Percentiles rank a stretch among this genome's conserved stretches.
phyloP scores from a whole-genome alignment of 371 early-diverging fungal species.

The Lichtheimia ramosa region DNA sequence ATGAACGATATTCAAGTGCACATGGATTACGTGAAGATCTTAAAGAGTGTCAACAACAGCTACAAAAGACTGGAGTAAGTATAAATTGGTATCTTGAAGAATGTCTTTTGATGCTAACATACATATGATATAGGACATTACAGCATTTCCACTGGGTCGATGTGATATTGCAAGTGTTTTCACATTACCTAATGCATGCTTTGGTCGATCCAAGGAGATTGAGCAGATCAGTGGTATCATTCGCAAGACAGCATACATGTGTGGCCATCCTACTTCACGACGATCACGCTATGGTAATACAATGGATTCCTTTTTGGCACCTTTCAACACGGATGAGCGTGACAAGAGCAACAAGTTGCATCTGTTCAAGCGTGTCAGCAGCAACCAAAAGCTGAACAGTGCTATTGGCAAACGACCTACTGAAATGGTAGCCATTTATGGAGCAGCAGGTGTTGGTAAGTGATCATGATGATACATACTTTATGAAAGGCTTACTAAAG shows the following conservation, averaged over 20 bases:
- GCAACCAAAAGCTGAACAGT: constrained; percentile 9
- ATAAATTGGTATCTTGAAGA: neutral
- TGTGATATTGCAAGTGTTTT: constrained; percentile 58
- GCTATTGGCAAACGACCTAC: constrained; percentile 26
- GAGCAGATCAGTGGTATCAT: constrained; percentile 35
- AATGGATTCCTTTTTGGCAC: constrained; percentile 12
- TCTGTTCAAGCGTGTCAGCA: constrained; percentile 3
- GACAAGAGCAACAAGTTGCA: constrained; percentile 5
- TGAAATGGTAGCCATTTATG: constrained; percentile 46
- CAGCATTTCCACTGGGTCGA: constrained; percentile 46
- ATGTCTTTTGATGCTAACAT: neutral
- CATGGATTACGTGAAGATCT: constrained; percentile 59
- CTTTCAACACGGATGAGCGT: constrained; percentile 4
- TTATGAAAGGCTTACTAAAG: neutral
- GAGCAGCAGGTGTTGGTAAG: constrained; percentile 39
- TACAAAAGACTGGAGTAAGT: constrained; percentile 15
- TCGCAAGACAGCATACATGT: constrained; percentile 35
- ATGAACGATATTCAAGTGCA: constrained; percentile 59
- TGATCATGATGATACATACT: neutral
- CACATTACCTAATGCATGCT: constrained; percentile 52
- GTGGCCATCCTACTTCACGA: constrained; percentile 20
- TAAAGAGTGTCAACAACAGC: constrained; percentile 42
- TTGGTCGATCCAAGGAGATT: constrained; percentile 44
- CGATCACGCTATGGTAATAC: constrained; percentile 8
- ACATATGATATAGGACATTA: constrained; percentile 21